Evolutionary conservation across 306 rosid genomes (phyloP).

Genomic region (Inga oerstediana): DNA sequence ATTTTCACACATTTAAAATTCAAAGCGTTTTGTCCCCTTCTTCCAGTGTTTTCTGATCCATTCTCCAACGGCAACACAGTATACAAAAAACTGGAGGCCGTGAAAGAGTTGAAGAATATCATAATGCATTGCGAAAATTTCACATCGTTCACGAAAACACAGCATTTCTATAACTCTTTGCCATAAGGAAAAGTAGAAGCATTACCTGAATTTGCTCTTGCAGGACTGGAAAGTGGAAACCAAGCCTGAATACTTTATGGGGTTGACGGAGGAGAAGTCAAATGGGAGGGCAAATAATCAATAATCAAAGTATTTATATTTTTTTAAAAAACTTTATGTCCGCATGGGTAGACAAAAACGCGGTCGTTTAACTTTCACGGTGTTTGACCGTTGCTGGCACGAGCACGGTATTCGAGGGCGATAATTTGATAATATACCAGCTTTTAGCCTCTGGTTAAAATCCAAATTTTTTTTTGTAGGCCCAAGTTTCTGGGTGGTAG

Average conservation of each 20-base stretch:
- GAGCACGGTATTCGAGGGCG: too few relatives aligned
- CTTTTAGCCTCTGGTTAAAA: too few relatives aligned
- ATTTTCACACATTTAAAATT: slow-evolving; percentile 29
- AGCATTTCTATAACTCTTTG: background rate
- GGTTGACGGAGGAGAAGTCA: background rate
- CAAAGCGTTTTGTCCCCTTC: slow-evolving; percentile 21
- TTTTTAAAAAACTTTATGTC: background rate
- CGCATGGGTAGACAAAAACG: background rate
- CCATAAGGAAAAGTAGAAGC: background rate
- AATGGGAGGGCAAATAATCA: background rate
- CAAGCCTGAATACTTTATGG: slow-evolving; percentile 23
- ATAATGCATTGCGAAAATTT: background rate
- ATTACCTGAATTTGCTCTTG: slow-evolving; percentile 16
- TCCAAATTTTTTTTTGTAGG: too few relatives aligned
- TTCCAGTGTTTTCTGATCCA: slow-evolving; percentile 39
- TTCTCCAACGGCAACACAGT: slow-evolving; percentile 26
- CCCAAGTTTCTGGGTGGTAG: too few relatives aligned
- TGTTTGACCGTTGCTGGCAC: background rate
- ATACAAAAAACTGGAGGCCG: background rate
- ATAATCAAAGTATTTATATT: background rate
- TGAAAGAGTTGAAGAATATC: slow-evolving; percentile 2
- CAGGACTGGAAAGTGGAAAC: background rate
- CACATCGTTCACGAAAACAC: background rate
- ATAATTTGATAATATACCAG: too few relatives aligned
- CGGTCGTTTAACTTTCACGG: background rate